phyloP scores from a whole-genome alignment of 2,329 filamentous ascomycete genomes.

The Tympanopsis confertula region DNA sequence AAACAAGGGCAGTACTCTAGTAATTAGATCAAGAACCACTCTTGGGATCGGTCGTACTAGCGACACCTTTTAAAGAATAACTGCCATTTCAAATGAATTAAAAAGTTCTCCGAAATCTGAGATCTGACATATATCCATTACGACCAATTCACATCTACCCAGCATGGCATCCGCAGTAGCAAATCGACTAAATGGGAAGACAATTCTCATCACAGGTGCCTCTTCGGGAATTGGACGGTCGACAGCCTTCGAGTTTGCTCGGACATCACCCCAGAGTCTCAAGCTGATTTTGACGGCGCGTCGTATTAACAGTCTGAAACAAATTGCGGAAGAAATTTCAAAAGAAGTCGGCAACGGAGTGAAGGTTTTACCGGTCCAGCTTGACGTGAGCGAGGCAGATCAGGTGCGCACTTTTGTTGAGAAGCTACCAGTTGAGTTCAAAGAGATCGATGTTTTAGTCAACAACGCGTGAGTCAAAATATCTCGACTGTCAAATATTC shows the following conservation, averaged over 20 bases:
- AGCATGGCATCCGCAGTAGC: constrained; percentile 49
- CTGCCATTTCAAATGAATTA: constrained; percentile 3
- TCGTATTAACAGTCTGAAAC: constrained; percentile 48
- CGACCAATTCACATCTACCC: not conserved
- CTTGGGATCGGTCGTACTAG: not conserved
- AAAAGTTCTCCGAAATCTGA: not conserved
- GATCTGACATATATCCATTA: not conserved
- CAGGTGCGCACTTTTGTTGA: constrained; percentile 47
- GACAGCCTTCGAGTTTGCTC: constrained; percentile 57
- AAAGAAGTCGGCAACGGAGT: constrained; percentile 53
- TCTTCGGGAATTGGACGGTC: constrained; percentile 56
- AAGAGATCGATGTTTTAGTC: constrained; percentile 56
- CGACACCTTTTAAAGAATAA: not conserved
- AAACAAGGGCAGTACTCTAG: not conserved
- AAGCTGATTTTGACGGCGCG: constrained; percentile 59
- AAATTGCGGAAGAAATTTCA: constrained; percentile 50
- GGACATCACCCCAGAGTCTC: constrained; percentile 52
- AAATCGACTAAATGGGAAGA: constrained; percentile 61
- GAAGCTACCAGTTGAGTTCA: constrained; percentile 51
- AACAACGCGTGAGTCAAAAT: constrained; percentile 61
- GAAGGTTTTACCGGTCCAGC: constrained; percentile 51
- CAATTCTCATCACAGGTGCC: constrained; percentile 57
- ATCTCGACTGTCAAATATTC: not conserved
- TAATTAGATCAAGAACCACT: not conserved
- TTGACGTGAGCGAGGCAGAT: constrained; percentile 54